These are phyloP conservation scores for Hyaloscypha variabilis DNA, from an alignment of 495 filamentous ascomycete species.

Conservation along the genomic window DNA sequence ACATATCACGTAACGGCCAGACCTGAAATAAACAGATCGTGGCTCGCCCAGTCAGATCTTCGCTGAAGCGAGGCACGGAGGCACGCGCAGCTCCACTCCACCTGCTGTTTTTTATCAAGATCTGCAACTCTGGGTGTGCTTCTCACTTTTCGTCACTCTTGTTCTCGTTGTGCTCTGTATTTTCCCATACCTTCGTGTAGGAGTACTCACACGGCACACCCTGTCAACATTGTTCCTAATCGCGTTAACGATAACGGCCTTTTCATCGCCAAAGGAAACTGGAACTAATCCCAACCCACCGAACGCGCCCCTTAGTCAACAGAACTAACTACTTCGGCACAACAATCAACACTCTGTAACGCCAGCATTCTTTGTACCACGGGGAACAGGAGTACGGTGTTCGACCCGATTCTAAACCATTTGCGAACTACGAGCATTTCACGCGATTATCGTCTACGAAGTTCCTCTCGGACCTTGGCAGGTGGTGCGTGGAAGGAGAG, in stretches of 20 bases:
- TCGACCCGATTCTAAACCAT: not conserved
- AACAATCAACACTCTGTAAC: constrained; percentile 1
- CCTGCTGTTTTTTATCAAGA: not conserved
- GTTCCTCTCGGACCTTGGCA: not conserved
- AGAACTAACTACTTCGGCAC: not conserved
- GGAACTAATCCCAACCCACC: not conserved
- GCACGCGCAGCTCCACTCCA: not conserved
- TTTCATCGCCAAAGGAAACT: not conserved
- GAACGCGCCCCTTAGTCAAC: constrained; percentile 21
- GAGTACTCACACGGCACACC: not conserved
- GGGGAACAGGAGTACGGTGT: not conserved
- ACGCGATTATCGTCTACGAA: constrained; percentile 12
- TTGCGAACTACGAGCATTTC: constrained; percentile 1
- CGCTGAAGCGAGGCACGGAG: not conserved
- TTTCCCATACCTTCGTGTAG: not conserved
- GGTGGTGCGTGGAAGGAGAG: constrained; percentile 4
- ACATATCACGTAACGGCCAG: not conserved
- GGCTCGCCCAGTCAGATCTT: not conserved
- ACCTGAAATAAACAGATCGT: not conserved
- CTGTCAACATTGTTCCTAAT: not conserved
- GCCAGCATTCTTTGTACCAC: constrained; percentile 12
- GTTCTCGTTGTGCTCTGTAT: not conserved
- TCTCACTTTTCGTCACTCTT: not conserved
- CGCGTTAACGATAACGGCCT: not conserved
- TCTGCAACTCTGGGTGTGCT: not conserved